Base-by-base conservation (phyloP, 108 stramenopile genomes). In the Craspedostauros australis region DNA sequence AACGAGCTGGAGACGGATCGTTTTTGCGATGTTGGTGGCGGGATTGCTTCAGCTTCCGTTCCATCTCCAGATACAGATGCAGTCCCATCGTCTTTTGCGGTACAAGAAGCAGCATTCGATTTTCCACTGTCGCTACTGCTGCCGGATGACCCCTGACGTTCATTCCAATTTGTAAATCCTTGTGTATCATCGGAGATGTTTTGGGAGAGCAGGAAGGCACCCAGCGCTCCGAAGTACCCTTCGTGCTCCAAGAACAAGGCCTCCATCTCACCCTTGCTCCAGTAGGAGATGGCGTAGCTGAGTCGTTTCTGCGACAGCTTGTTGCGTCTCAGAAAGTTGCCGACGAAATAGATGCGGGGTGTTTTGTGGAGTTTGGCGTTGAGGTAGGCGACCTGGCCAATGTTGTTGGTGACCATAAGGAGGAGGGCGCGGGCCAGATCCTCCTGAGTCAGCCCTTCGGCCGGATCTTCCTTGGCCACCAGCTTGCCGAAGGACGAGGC, bases 401-500 rank as follows among this genome's bases (percentile, higher is more conserved):
- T 96, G 60, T 99, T 98, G 71, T 95, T 96, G 11, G 98, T 97
- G 5, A 97, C 87, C 96, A 99, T 96, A 36, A 98, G 70, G 21
- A 99, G 61, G 5, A 98, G 54, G 2, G 96, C 96, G n/a, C 91
- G 73, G 0, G 96, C 95, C 47, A 99, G 57, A 72, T 99, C 98
- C 45, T 95, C 92, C 64, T 97, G 83, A 32, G 74, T 76, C 39
- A 91, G 48, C 2, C 82, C 84, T 21, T 55, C 65, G 12, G 94
- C 82, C 34, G 91, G 91, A 63, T 93, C 77, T 63, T 80, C 71
- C 54, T 88, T 90, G 30, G 92, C 73, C 3, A 93, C 95, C 40
- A 96, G 50, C 68, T 99, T 99, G n/a, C 98, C 98, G 70, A 99
- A 99, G 14, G 93, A 96, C 15, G 93, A 93, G 3, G 98, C 98